phyloP scores from a whole-genome alignment of 2,329 filamentous ascomycete species.

The Colletotrichum costaricense region DNA sequence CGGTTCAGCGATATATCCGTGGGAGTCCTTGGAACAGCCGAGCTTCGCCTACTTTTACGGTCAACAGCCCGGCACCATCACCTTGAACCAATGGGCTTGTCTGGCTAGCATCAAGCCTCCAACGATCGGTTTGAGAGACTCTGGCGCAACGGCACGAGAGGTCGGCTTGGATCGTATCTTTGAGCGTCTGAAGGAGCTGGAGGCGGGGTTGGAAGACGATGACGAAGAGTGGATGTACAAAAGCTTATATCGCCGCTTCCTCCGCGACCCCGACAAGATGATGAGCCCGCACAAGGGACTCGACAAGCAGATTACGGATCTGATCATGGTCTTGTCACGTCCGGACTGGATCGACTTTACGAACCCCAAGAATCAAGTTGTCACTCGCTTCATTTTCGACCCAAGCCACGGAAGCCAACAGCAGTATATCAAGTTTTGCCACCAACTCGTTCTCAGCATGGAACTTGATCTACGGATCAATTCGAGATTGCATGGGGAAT shows the following conservation, averaged over 20 bases:
- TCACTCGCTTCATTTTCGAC: slow-evolving; percentile 78
- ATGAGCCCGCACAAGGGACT: slow-evolving; percentile 71
- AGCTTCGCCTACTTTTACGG: slow-evolving; percentile 78
- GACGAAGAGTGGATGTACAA: slow-evolving; percentile 70
- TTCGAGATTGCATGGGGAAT: slow-evolving; percentile 68
- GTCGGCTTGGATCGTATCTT: slow-evolving; percentile 69
- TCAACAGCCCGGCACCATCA: slow-evolving; percentile 74
- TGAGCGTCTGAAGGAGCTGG: slow-evolving; percentile 68
- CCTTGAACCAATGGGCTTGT: slow-evolving; percentile 76
- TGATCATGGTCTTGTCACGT: slow-evolving; percentile 76
- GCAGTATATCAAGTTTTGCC: slow-evolving; percentile 76
- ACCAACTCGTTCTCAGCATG: slow-evolving; percentile 78
- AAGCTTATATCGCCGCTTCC: slow-evolving; percentile 74
- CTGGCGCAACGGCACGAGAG: slow-evolving; percentile 68
- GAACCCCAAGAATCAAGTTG: slow-evolving; percentile 75
- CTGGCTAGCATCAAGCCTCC: slow-evolving; percentile 68
- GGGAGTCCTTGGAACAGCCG: slow-evolving; percentile 80
- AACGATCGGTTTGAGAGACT: slow-evolving; percentile 67
- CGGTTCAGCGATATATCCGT: slow-evolving; percentile 61
- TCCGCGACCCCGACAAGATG: slow-evolving; percentile 74
- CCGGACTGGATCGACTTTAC: slow-evolving; percentile 81
- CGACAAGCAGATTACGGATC: slow-evolving; percentile 78
- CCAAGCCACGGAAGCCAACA: slow-evolving; percentile 64
- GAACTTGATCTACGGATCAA: slow-evolving; percentile 79
- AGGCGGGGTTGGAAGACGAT: slow-evolving; percentile 66